A percentile compares a stretch with the other conserved stretches of the same genome.
Conservation (phyloP, 495 filamentous ascomycete species). For the Hypoxylon cercidicola region DNA sequence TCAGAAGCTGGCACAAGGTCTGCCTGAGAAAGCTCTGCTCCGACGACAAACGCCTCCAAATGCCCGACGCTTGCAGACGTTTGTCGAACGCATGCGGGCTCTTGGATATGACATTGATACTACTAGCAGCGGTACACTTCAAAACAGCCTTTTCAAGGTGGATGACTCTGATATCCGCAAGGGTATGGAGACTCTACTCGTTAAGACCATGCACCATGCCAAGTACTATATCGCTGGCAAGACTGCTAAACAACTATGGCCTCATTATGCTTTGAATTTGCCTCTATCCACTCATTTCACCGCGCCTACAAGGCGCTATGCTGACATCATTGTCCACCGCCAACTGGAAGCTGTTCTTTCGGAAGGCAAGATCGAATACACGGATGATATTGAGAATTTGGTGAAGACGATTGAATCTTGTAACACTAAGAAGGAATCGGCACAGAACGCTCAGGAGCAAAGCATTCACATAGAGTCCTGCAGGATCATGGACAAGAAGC, state of each 20-base stretch:
- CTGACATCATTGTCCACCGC: slow-evolving; percentile 94
- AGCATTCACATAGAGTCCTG: slow-evolving; percentile 98
- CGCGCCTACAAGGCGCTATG: slow-evolving; percentile 92
- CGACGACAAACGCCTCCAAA: slow-evolving; percentile 88
- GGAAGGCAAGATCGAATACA: slow-evolving; percentile 83
- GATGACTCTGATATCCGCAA: slow-evolving; percentile 88
- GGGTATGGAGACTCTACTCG: slow-evolving; percentile 95
- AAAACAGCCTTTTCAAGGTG: slow-evolving; percentile 92
- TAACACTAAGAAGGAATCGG: slow-evolving; percentile 99
- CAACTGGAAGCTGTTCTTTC: slow-evolving; percentile 91
- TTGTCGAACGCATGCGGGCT: slow-evolving; percentile 91
- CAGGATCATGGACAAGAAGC: slow-evolving; percentile 89
- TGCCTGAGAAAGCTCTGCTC: slow-evolving; percentile 93
- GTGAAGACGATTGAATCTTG: slow-evolving; percentile 94
- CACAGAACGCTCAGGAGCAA: slow-evolving; percentile 96
- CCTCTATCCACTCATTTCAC: slow-evolving; percentile 98
- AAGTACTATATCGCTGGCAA: slow-evolving; percentile 91
- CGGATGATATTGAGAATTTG: slow-evolving; percentile 86
- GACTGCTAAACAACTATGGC: slow-evolving; percentile 74
- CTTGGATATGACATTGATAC: slow-evolving; percentile 90
- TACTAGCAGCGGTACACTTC: slow-evolving; percentile 86
- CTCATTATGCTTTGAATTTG: slow-evolving; percentile 91
- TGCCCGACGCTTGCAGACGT: slow-evolving; percentile 84
- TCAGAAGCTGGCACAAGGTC: slow-evolving; percentile 77
- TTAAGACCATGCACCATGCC: slow-evolving; percentile 94